phyloP scores from a whole-genome alignment of 495 filamentous ascomycete species.

The Xylaria curta region DNA sequence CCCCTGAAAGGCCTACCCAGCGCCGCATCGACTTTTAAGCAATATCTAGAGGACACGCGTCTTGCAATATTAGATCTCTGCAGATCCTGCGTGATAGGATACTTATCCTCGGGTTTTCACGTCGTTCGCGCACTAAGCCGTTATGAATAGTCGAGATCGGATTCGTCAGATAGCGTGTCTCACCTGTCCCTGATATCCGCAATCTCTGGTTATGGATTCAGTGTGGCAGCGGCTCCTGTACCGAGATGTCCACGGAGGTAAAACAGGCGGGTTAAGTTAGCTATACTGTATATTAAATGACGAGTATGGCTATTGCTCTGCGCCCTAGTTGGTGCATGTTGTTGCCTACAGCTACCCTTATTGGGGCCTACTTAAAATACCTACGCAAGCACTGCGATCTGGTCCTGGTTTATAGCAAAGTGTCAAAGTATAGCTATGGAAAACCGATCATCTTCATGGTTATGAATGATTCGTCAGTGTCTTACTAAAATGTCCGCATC shows the following conservation, averaged over 20 bases:
- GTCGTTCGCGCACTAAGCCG: neutral
- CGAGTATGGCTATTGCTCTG: neutral
- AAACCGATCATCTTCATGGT: neutral
- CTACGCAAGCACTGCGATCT: neutral
- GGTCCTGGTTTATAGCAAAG: neutral
- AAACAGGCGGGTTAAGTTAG: neutral
- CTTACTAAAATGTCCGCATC: neutral
- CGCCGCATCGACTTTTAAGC: neutral
- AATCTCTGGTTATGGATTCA: neutral
- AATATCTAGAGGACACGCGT: neutral
- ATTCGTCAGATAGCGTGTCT: neutral
- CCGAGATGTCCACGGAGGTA: neutral
- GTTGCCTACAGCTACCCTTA: neutral
- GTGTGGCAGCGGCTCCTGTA: neutral
- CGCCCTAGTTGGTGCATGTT: neutral
- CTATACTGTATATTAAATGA: neutral
- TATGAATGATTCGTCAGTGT: neutral
- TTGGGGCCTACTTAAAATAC: neutral
- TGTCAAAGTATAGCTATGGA: neutral
- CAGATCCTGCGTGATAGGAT: neutral
- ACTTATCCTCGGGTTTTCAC: neutral
- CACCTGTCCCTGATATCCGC: neutral
- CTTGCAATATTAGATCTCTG: neutral
- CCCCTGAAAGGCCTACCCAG: neutral
- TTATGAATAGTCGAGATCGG: neutral